phyloP scores from a whole-genome alignment of 805 yeast genomes.

The Saccharomyces mikatae region DNA sequence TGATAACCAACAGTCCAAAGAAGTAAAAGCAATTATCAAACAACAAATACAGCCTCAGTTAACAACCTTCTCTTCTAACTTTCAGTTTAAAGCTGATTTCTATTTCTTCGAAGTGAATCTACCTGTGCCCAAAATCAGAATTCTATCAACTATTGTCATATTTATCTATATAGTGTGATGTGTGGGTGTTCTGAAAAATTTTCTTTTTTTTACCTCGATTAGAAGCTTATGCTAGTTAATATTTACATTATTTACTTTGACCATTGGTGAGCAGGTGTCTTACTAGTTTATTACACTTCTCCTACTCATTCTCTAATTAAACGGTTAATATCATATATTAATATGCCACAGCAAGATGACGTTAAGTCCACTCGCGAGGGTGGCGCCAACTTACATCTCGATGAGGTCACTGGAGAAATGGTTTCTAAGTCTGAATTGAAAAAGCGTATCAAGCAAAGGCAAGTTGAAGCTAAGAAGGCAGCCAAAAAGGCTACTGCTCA shows the following conservation, averaged over 20 bases:
- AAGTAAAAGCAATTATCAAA: neutral
- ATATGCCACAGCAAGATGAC: slow-evolving; percentile 34
- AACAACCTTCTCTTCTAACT: neutral
- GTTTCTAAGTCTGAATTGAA: slow-evolving; percentile 94
- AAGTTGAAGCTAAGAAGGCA: slow-evolving; percentile 81
- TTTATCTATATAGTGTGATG: neutral
- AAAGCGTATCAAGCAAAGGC: slow-evolving; percentile 87
- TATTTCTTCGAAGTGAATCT: neutral
- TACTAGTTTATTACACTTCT: neutral
- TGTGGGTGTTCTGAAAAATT: neutral
- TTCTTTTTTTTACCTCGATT: neutral
- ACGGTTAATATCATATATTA: neutral
- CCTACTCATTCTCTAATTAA: neutral
- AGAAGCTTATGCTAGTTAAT: neutral
- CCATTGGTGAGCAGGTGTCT: neutral
- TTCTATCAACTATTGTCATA: neutral
- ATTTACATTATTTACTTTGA: neutral
- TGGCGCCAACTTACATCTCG: slow-evolving; percentile 70
- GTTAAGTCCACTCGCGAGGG: slow-evolving; percentile 63
- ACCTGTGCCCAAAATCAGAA: neutral
- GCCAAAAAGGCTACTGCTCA: slow-evolving; percentile 66
- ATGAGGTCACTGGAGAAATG: slow-evolving; percentile 91
- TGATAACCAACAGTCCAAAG: neutral
- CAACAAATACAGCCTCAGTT: neutral
- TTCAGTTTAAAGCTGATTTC: neutral